phyloP scores from a whole-genome alignment of 495 filamentous ascomycete species.

The Talaromyces ruber region DNA sequence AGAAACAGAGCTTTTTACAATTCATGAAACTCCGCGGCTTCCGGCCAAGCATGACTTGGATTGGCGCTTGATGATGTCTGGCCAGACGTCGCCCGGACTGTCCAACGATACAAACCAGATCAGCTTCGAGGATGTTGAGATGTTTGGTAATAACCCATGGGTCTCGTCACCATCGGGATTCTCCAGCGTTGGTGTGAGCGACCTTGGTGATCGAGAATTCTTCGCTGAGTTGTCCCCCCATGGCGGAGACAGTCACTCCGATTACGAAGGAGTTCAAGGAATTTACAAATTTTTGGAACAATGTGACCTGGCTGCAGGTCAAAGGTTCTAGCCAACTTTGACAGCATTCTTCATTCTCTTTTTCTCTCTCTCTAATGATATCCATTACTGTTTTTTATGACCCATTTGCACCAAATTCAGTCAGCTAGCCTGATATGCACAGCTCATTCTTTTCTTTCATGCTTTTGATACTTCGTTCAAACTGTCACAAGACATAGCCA shows the following conservation, averaged over 20 bases:
- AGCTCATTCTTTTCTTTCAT: not conserved
- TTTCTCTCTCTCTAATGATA: not conserved
- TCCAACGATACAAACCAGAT: constrained; percentile 17
- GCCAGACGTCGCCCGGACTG: constrained; percentile 16
- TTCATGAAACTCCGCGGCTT: constrained; percentile 16
- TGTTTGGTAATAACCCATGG: constrained; percentile 43
- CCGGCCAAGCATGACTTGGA: constrained; percentile 31
- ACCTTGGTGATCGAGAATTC: constrained; percentile 36
- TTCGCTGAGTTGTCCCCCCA: constrained; percentile 30
- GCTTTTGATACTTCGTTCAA: not conserved
- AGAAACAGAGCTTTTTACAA: constrained; percentile 25
- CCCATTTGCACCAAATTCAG: not conserved
- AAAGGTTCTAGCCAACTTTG: constrained; percentile 12
- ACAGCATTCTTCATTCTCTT: constrained; percentile 15
- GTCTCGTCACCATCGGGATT: constrained; percentile 38
- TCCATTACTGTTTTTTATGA: not conserved
- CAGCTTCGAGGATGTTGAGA: constrained; percentile 39
- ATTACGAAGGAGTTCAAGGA: constrained; percentile 75
- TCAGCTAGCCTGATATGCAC: not conserved
- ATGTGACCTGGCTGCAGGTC: constrained; percentile 54
- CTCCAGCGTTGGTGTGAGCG: constrained; percentile 45
- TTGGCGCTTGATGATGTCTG: constrained; percentile 49
- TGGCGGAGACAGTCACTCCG: constrained; percentile 14
- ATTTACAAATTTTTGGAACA: constrained; percentile 84
- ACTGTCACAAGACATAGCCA: not conserved